Evolutionary conservation across 768 basidiomycete genomes (phyloP), one percentile per base, ranked within the genome.

Genomic region (Trametes cingulata): DNA sequence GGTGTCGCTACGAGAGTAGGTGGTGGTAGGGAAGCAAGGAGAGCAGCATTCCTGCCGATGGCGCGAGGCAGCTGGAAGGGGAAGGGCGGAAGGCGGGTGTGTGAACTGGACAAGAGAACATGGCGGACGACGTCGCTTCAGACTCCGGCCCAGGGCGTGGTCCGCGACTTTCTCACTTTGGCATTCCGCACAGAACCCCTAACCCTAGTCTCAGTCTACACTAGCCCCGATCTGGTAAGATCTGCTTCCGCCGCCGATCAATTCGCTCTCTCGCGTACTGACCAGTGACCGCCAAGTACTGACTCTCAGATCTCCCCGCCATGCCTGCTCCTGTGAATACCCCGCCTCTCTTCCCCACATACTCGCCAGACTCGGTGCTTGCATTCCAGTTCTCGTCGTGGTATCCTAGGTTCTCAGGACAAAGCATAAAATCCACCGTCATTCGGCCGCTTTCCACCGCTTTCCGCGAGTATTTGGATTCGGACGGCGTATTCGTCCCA

Each of bases 401-500:
- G 94, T 93, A 93, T 68, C 84, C 91, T 6, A 69, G 65, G 8
- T 94, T 91, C 71, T 75, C 85, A 10, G 72, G 75, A 8, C 67
- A 84, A 25, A 86, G 83, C 51, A 85, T 91, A 65, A 88, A 84
- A 71, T 90, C 89, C 8, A 92, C 83, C 9, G 75, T 93, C 52
- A 83, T 95, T 63, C 83, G 80, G 20, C 90, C 91, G 0, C 74
- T 95, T 7, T 77, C 81, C 3, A 69, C 73, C 33, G 79, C 81
- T 0, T 95, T 96, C 61, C 74, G 76, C 40, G 79, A 81, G 15
- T 95, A 94, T 70, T 80, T 95, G 40, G 80, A 90, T 60, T 81
- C 87, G n/a, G 91, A 96, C 66, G 85, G 93, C n/a, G 83, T 95
- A 24, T 85, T 89, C 62, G 75, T 95, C 1, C 94, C 94, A 0